Evolutionary conservation across 176 grass and related monocot species (phyloP).

Genomic region (Metroxylon sagu): DNA sequence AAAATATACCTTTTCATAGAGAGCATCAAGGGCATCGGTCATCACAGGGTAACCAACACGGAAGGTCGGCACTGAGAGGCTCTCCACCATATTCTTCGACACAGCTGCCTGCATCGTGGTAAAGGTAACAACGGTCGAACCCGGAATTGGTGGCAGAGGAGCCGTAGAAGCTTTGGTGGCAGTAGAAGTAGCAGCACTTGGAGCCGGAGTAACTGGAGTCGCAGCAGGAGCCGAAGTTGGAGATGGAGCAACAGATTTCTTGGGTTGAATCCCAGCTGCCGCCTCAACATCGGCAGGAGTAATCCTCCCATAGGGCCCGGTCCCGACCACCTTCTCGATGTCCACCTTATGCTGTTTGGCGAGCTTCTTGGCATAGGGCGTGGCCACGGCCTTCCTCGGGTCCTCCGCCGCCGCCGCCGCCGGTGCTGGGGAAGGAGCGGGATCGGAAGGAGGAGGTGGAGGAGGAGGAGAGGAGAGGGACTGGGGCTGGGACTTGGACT

Average conservation of each 20-base stretch:
- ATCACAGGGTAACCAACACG: constrained; percentile 52
- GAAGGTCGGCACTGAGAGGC: constrained; percentile 66
- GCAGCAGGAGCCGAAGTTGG: constrained; percentile 21
- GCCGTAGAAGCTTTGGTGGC: constrained; percentile 8
- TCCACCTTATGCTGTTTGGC: constrained; percentile 74
- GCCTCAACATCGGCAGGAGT: constrained; percentile 60
- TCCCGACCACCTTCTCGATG: constrained; percentile 37
- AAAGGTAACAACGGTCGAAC: constrained; percentile 56
- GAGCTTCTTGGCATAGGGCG: constrained; percentile 78
- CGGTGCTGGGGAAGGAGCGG: constrained; percentile 16
- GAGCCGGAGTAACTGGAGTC: not conserved
- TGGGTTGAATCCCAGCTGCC: constrained; percentile 56
- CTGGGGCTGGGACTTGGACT: constrained; percentile 28
- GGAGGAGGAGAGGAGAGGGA: constrained; percentile 1
- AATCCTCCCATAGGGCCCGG: constrained; percentile 53
- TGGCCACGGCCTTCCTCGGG: constrained; percentile 34
- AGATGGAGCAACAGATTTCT: constrained; percentile 21
- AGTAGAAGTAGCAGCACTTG: not conserved
- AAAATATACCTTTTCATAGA: constrained; percentile 60
- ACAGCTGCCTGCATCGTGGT: constrained; percentile 74
- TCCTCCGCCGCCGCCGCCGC: constrained; percentile 3
- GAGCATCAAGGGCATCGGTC: constrained; percentile 57
- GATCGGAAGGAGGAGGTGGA: constrained; percentile 3
- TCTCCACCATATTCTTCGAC: constrained; percentile 93
- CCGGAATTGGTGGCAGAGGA: constrained; percentile 33